Conservation (phyloP, 345 rosid species). For the Syzygium grande region DNA sequence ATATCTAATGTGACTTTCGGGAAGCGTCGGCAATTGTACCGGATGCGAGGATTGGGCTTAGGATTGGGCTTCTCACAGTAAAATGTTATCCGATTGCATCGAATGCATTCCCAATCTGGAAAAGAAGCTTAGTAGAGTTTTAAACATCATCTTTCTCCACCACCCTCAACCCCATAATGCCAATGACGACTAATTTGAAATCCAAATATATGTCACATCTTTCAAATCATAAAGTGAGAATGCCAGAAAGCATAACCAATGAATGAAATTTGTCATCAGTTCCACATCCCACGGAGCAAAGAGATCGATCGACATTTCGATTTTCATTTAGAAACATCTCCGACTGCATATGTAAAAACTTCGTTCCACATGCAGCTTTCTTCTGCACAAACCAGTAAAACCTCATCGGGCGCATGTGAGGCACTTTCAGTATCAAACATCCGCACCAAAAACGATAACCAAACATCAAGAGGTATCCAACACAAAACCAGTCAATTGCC, state of each 20-base stretch:
- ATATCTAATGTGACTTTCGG: background rate
- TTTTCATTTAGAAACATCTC: background rate
- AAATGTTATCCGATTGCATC: background rate
- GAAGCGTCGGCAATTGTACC: background rate
- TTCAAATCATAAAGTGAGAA: background rate
- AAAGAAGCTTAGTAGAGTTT: background rate
- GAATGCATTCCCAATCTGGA: background rate
- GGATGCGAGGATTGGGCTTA: background rate
- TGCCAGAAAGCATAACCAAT: background rate
- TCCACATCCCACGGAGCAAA: too few species aligned
- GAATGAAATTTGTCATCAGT: background rate
- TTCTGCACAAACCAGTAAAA: background rate
- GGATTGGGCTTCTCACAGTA: background rate
- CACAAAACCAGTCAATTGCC: background rate
- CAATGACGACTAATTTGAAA: background rate
- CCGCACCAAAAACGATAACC: background rate
- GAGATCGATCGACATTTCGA: too few species aligned
- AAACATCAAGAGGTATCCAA: background rate
- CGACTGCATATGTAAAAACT: background rate
- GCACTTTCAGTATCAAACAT: background rate
- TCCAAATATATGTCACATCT: background rate
- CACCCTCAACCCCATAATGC: background rate
- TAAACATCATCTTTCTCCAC: background rate
- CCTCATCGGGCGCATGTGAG: background rate
- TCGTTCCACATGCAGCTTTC: background rate